phyloP scores from a whole-genome alignment of 306 rosid genomes.

The Quercus bicolor region DNA sequence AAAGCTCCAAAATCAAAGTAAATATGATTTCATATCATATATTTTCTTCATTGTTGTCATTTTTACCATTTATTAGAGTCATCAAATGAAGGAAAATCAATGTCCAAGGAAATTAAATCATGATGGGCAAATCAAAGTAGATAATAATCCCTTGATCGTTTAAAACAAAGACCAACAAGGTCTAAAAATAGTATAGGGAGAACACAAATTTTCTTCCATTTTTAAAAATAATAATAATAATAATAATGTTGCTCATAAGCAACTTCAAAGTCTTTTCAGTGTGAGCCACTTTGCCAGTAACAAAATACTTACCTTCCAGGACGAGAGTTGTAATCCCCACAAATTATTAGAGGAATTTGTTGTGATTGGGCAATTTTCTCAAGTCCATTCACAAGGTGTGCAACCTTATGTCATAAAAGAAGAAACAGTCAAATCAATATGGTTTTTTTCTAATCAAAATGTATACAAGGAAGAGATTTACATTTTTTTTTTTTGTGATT shows the following conservation, averaged over 20 bases:
- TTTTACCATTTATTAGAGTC: neutral
- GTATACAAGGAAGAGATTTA: neutral
- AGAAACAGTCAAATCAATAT: neutral
- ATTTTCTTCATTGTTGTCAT: neutral
- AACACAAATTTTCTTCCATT: neutral
- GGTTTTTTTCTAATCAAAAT: neutral
- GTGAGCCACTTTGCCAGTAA: neutral
- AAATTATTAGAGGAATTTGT: conserved; percentile 24
- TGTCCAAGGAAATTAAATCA: neutral
- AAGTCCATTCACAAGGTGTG: conserved; percentile 14
- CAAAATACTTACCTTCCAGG: conserved; percentile 23
- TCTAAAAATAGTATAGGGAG: neutral
- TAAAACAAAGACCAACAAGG: neutral
- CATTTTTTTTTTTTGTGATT: too few species aligned
- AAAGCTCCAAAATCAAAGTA: neutral
- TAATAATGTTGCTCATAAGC: neutral
- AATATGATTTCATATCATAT: neutral
- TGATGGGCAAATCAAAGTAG: neutral
- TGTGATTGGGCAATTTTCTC: conserved; percentile 12
- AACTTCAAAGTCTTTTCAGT: neutral
- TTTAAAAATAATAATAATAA: too few species aligned
- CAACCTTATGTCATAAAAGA: conserved; percentile 18
- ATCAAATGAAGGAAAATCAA: neutral
- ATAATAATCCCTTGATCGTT: neutral
- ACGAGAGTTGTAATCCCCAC: conserved; percentile 30